phyloP scores from a whole-genome alignment of 2,329 filamentous ascomycete genomes.

The Tolypocladium tropicale region DNA sequence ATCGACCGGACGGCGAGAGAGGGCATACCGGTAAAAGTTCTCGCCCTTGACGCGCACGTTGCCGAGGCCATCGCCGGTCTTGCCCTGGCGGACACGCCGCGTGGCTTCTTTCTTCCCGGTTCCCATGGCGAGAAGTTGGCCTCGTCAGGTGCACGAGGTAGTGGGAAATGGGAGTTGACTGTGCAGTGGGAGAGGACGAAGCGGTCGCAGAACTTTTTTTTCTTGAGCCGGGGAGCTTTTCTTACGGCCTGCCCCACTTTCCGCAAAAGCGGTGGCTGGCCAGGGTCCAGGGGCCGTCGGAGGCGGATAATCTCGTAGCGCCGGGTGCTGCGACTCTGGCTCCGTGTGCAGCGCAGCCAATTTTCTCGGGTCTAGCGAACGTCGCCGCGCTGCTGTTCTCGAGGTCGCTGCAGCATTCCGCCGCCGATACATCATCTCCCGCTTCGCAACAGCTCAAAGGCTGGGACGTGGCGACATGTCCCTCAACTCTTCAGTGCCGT shows the following conservation, averaged over 20 bases:
- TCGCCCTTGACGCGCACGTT: slow-evolving; percentile 94
- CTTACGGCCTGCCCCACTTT: not conserved
- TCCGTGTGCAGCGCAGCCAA: not conserved
- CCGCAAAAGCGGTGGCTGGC: not conserved
- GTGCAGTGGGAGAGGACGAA: not conserved
- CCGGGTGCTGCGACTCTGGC: not conserved
- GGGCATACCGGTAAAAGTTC: slow-evolving; percentile 80
- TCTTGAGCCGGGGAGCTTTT: not conserved
- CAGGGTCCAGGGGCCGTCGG: not conserved
- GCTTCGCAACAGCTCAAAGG: not conserved
- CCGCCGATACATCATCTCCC: not conserved
- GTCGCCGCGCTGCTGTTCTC: not conserved
- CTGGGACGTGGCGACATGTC: slow-evolving; percentile 15
- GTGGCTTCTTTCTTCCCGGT: slow-evolving; percentile 83
- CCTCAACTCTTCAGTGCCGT: slow-evolving; percentile 11
- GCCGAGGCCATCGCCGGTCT: slow-evolving; percentile 73
- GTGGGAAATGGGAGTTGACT: not conserved
- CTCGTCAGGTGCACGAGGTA: slow-evolving; percentile 1
- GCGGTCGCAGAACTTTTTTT: not conserved
- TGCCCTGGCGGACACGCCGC: slow-evolving; percentile 77
- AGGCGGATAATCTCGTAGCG: not conserved
- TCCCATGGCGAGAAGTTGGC: slow-evolving; percentile 51
- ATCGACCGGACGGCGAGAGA: not conserved
- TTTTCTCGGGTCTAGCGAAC: not conserved
- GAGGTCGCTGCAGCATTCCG: not conserved